These are phyloP conservation scores for Cicer judaicum DNA, from an alignment of 306 rosid species.

Conservation along the genomic window DNA sequence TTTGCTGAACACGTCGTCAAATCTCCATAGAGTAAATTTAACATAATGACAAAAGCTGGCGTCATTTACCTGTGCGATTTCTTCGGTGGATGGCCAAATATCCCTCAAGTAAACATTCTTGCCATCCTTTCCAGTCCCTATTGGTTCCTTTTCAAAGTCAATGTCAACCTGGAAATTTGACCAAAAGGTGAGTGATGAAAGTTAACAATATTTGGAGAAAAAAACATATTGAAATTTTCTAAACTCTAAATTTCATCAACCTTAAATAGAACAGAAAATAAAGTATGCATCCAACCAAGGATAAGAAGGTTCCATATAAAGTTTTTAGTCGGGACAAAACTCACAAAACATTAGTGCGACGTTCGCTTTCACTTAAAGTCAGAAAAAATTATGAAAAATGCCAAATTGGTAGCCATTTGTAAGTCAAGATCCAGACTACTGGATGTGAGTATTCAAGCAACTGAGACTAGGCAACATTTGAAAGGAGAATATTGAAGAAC, in stretches of 20 bases:
- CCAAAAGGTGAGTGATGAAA: constrained; percentile 22
- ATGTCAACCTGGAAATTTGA: constrained; percentile 74
- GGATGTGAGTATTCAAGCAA: background rate
- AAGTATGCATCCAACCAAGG: background rate
- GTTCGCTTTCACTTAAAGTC: too few species aligned
- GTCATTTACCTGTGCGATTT: constrained; percentile 73
- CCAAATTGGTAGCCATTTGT: background rate
- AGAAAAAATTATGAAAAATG: background rate
- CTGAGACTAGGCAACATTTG: background rate
- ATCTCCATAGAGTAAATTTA: constrained; percentile 12
- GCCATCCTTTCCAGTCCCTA: constrained; percentile 92
- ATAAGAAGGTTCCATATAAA: background rate
- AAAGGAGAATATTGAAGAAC: constrained; percentile 21
- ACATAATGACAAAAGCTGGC: constrained; percentile 22
- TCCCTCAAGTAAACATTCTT: constrained; percentile 75
- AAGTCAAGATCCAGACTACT: constrained; percentile 7
- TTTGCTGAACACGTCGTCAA: constrained; percentile 10
- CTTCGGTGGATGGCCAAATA: constrained; percentile 88
- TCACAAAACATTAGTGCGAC: background rate
- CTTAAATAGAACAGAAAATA: constrained; percentile 10
- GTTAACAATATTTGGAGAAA: background rate
- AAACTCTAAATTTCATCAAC: constrained; percentile 53
- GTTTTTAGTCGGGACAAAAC: constrained; percentile 10
- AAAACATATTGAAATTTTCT: constrained; percentile 27
- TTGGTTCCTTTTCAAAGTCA: constrained; percentile 88